phyloP scores from a whole-genome alignment of 768 basidiomycete genomes.

The Mycena vulgaris region DNA sequence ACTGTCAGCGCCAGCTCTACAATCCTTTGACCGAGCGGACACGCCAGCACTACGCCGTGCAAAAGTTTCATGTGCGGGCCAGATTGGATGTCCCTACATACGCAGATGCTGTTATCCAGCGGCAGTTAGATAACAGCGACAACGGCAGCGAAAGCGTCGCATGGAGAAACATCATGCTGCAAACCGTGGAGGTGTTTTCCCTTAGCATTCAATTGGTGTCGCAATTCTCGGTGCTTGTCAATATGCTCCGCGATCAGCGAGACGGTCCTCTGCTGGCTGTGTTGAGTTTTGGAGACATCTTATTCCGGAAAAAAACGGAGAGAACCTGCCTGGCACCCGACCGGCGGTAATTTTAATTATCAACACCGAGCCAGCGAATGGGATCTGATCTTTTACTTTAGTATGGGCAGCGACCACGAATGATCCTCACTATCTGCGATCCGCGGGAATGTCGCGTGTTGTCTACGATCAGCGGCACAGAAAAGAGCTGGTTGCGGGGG shows the following conservation, averaged over 20 bases:
- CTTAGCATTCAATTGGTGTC: slow-evolving; percentile 68
- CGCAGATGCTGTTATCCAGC: slow-evolving; percentile 75
- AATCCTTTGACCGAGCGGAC: slow-evolving; percentile 71
- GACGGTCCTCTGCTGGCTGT: slow-evolving; percentile 74
- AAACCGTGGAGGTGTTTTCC: slow-evolving; percentile 58
- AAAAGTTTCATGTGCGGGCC: slow-evolving; percentile 76
- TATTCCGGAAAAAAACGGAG: slow-evolving; percentile 60
- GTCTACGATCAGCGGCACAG: slow-evolving; percentile 70
- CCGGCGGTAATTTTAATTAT: slow-evolving; percentile 46
- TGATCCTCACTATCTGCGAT: slow-evolving; percentile 71
- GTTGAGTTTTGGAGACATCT: slow-evolving; percentile 67
- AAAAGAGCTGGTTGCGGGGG: slow-evolving; percentile 82
- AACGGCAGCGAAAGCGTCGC: slow-evolving; percentile 66
- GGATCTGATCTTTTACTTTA: slow-evolving; percentile 46
- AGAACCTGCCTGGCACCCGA: slow-evolving; percentile 40
- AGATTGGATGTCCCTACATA: slow-evolving; percentile 86
- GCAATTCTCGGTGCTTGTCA: slow-evolving; percentile 73
- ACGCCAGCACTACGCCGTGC: slow-evolving; percentile 72
- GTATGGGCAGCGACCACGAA: slow-evolving; percentile 43
- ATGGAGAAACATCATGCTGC: slow-evolving; percentile 72
- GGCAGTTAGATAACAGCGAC: slow-evolving; percentile 73
- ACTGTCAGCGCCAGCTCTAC: slow-evolving; percentile 56
- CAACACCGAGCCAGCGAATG: background rate
- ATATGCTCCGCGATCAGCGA: slow-evolving; percentile 72
- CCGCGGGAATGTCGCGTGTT: slow-evolving; percentile 75